Evolutionary conservation across 768 basidiomycete species (phyloP).

Genomic region (Myochromella boudieri): DNA sequence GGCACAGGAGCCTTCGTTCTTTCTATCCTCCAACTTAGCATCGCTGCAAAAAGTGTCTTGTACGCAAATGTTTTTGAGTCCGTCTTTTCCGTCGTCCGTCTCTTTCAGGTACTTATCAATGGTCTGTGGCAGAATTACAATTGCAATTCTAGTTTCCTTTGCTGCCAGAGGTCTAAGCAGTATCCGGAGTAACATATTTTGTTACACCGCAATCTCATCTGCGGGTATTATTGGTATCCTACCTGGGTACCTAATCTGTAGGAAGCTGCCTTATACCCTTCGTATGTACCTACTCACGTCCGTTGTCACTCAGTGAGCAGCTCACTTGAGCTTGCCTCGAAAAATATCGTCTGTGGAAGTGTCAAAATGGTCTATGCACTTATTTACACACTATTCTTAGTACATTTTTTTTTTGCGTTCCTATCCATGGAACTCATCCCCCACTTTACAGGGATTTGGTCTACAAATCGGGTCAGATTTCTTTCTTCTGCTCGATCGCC

Average conservation of each 20-base stretch:
- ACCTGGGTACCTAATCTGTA: conserved; percentile 84
- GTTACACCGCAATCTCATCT: conserved; percentile 90
- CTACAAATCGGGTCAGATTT: conserved; percentile 83
- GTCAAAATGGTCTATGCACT: conserved; percentile 90
- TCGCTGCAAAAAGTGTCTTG: conserved; percentile 73
- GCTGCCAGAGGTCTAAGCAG: conserved; percentile 79
- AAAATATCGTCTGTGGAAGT: conserved; percentile 81
- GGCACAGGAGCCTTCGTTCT: conserved; percentile 68
- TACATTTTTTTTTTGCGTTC: conserved; percentile 17
- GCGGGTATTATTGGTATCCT: conserved; percentile 85
- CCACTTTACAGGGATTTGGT: conserved; percentile 60
- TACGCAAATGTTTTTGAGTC: conserved; percentile 94
- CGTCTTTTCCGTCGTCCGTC: conserved; percentile 25
- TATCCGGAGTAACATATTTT: conserved; percentile 76
- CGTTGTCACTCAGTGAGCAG: conserved; percentile 55
- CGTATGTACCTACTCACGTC: background rate
- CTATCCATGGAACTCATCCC: background rate
- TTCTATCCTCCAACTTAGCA: conserved; percentile 67
- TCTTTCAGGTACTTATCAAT: conserved; percentile 9
- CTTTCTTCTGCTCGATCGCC: conserved; percentile 67
- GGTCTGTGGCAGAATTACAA: conserved; percentile 61
- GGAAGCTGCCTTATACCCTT: no score
- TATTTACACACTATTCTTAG: conserved; percentile 80
- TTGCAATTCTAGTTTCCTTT: conserved; percentile 81
- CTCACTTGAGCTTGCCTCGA: conserved; percentile 81